Evolutionary conservation across 306 rosid genomes (phyloP), one percentile per base, ranked within the genome.

Genomic region (Pyrus communis): DNA sequence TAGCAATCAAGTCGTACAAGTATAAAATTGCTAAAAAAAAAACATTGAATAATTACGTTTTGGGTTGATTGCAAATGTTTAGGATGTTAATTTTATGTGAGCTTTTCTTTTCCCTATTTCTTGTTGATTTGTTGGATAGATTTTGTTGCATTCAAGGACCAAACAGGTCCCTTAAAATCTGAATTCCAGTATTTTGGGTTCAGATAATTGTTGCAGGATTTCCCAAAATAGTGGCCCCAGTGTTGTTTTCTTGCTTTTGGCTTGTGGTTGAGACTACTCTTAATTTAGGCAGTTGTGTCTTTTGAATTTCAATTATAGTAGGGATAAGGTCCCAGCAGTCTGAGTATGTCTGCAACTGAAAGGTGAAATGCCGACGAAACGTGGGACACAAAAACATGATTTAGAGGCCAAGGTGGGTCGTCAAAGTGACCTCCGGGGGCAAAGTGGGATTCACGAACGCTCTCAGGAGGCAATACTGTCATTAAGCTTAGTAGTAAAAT

Each of bases 141-240:
- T 40, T 79, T 18, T 43, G 27, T 35, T 74, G n/a, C 64, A 9
- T 57, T 31, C 73, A 33, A 7, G 67, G 69, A 80, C 33, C 46
- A 60, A 60, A 43, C 77, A 27, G 23, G 61, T 74, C 77, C 69
- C 59, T 17, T 40, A 19, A 73, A 73, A 25, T 60, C 51, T 25
- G 58, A 42, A 19, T 74, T 25, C 6, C 15, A 35, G 18, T 58
- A 17, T 25, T 7, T n/a, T 23, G 25, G 23, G 23, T 23, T 40
- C 57, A 57, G 40, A 35, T 25, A 18, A 61, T 21, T 27, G 81
- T 77, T 71, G 80, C 89, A 43, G 52, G 27, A 63, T 14, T 27
- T 17, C 27, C 42, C 12, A 17, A 63, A 63, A 63, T 57, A 3
- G 62, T 57, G 60, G 62, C 62, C 12, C 62, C 62, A 63, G 31